phyloP scores from a whole-genome alignment of 345 rosid genomes.

The Gossypium thurberi region DNA sequence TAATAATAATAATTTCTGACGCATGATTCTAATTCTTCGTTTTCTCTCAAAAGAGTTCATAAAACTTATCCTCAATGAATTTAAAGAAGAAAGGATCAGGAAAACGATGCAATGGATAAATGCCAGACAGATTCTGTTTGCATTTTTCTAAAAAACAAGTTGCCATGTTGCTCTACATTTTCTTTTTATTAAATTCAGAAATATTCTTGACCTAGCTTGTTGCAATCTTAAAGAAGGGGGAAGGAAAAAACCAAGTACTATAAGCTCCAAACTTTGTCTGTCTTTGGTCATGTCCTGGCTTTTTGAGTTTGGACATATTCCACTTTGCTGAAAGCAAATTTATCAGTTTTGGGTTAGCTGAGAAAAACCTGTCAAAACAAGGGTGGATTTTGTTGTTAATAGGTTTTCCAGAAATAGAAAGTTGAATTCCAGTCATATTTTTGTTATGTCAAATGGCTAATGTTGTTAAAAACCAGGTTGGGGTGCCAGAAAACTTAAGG shows the following conservation, averaged over 20 bases:
- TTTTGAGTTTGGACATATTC: background rate
- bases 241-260: background rate
- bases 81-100: too few relatives aligned
- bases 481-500: slow-evolving; percentile 37
- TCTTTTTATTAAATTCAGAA: background rate
- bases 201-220: background rate
- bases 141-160: background rate
- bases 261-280: background rate
- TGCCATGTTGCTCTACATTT: background rate
- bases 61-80: background rate
- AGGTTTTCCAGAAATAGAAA: background rate
- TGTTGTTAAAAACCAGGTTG: slow-evolving; percentile 28
- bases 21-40: too few relatives aligned
- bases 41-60: background rate
- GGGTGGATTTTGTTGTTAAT: background rate
- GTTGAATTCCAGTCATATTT: background rate
- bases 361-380: background rate
- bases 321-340: background rate
- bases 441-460: slow-evolving; percentile 35
- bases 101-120: background rate
- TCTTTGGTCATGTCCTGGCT: background rate
- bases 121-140: background rate
- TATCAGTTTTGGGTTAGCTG: background rate
- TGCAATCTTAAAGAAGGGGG: background rate
- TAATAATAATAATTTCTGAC: too few relatives aligned